Evolutionary conservation across 768 basidiomycete species (phyloP).

Genomic region (Suillus discolor): DNA sequence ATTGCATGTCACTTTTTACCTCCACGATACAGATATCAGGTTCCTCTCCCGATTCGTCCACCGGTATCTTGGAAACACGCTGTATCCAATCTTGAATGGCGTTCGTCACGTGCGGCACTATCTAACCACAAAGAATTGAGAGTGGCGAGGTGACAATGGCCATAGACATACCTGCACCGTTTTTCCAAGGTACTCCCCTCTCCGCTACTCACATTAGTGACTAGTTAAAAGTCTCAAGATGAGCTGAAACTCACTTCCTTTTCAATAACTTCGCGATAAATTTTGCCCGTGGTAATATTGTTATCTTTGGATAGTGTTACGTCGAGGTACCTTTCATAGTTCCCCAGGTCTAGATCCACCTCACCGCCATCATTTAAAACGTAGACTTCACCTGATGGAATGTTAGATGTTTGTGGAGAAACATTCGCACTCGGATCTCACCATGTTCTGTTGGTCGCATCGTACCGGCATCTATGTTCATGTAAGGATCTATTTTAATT

Average conservation of each 20-base stretch:
- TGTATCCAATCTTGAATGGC: conserved; percentile 99
- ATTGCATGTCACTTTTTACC: conserved; percentile 45
- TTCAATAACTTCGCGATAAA: conserved; percentile 96
- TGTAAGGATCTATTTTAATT: conserved; percentile 99
- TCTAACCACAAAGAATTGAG: conserved; percentile 45
- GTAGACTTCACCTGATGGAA: conserved; percentile 85
- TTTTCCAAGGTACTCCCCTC: conserved; percentile 91
- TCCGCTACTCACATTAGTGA: conserved; percentile 62
- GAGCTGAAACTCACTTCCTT: conserved; percentile 91
- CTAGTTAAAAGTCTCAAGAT: no score
- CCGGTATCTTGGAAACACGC: conserved; percentile 90
- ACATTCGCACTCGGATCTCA: conserved; percentile 39
- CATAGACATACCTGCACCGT: conserved; percentile 78
- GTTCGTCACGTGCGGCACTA: conserved; percentile 94
- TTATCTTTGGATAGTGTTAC: conserved; percentile 93
- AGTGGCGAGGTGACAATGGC: not conserved
- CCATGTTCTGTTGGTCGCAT: conserved; percentile 99
- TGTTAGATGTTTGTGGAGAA: conserved; percentile 21
- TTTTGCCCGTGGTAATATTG: conserved; percentile 99
- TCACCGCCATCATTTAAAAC: conserved; percentile 98
- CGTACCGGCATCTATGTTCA: conserved; percentile 99
- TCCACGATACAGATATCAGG: conserved; percentile 98
- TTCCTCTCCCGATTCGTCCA: conserved; percentile 89
- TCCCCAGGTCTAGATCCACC: conserved; percentile 96
- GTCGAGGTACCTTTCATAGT: conserved; percentile 97